These are phyloP conservation scores for Actinomucor elegans DNA, from an alignment of 371 early-diverging fungal species.

Conservation along the genomic window DNA sequence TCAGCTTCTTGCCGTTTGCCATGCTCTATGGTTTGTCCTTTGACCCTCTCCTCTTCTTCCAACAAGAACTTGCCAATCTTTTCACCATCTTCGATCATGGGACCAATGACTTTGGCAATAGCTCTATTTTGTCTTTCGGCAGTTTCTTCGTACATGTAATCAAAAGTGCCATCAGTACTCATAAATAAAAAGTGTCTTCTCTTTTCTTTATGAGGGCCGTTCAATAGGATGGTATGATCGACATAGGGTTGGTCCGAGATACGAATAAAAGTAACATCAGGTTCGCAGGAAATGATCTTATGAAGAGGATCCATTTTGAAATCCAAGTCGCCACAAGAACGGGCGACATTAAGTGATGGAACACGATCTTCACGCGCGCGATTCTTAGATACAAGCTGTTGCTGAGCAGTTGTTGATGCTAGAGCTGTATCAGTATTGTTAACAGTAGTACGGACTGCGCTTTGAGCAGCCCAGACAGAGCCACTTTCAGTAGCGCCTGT, in stretches of 20 bases:
- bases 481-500: not conserved
- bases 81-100: constrained; percentile 54
- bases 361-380: constrained; percentile 44
- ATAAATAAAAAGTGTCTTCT: constrained; percentile 50
- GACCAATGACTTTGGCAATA: constrained; percentile 44
- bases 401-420: not conserved
- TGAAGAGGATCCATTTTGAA: constrained; percentile 59
- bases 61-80: constrained; percentile 39
- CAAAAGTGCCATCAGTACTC: constrained; percentile 52
- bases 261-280: constrained; percentile 60
- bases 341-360: constrained; percentile 62
- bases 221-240: constrained; percentile 22
- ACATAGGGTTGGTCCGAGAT: constrained; percentile 30
- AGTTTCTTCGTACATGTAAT: constrained; percentile 54
- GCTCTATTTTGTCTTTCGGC: constrained; percentile 50
- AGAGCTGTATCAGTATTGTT: not conserved
- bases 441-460: constrained; percentile 33
- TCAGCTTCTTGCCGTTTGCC: too few species aligned
- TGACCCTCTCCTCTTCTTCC: constrained; percentile 32
- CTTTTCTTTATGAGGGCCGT: constrained; percentile 26
- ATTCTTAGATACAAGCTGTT: constrained; percentile 25
- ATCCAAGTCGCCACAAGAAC: constrained; percentile 65
- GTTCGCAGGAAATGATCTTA: constrained; percentile 58
- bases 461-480: constrained; percentile 33
- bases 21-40: constrained; percentile 38